phyloP scores from a whole-genome alignment of 116 monocot genomes.

The Dioscorea cayenensis region DNA sequence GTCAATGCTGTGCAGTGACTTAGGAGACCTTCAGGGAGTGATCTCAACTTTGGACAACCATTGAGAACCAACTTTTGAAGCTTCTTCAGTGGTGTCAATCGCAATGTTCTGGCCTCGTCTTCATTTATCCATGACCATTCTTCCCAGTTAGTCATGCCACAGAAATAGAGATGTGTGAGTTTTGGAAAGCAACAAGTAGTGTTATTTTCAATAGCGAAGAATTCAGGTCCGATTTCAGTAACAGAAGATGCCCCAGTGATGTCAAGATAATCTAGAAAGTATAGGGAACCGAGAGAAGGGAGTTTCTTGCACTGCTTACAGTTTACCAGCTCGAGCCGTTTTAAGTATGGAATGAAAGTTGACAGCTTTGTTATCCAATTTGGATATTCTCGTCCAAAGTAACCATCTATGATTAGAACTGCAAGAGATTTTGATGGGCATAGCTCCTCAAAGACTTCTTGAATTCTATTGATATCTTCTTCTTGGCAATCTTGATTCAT shows the following conservation, averaged over 20 bases:
- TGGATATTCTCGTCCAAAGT: constrained; percentile 24
- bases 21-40: constrained; percentile 16
- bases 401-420: constrained; percentile 19
- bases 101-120: not conserved
- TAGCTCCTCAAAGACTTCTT: constrained; percentile 26
- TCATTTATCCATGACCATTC: constrained; percentile 12
- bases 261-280: constrained; percentile 12
- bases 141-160: constrained; percentile 17
- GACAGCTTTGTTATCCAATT: constrained; percentile 29
- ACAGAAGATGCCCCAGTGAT: constrained; percentile 7
- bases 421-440: constrained; percentile 25
- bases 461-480: constrained; percentile 6
- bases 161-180: constrained; percentile 14
- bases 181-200: constrained; percentile 15
- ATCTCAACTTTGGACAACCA: constrained; percentile 14
- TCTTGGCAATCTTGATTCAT: not conserved
- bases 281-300: constrained; percentile 23
- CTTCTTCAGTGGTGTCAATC: constrained; percentile 1
- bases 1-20: constrained; percentile 10
- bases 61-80: constrained; percentile 14
- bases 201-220: not conserved
- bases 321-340: not conserved
- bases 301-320: constrained; percentile 7
- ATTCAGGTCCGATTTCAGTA: constrained; percentile 10
- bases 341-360: constrained; percentile 7